Evolutionary conservation across 441 rosid genomes (phyloP).

Genomic region (Pelargonium myrrhifolium): DNA sequence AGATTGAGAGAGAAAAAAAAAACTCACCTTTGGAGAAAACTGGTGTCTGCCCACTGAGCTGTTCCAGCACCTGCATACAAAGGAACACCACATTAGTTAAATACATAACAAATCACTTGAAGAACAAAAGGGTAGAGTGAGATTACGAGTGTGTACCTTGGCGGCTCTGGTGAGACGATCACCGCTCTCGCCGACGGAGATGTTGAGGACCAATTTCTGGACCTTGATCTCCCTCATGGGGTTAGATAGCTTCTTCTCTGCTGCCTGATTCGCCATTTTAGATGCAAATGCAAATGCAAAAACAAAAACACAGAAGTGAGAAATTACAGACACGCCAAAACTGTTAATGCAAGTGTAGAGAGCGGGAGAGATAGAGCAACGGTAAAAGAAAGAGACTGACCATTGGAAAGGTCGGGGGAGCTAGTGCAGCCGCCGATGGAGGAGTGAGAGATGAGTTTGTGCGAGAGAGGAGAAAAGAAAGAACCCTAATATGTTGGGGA

Average conservation of each 20-base stretch:
- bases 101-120: background rate
- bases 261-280: slow-evolving; percentile 37
- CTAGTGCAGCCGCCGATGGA: slow-evolving; percentile 1
- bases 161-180: slow-evolving; percentile 94
- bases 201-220: slow-evolving; percentile 78
- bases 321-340: background rate
- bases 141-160: slow-evolving; percentile 37
- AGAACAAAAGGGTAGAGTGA: background rate
- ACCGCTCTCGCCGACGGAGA: slow-evolving; percentile 90
- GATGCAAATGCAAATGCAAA: too few species aligned
- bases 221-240: slow-evolving; percentile 93
- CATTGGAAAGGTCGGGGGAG: slow-evolving; percentile 1
- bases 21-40: slow-evolving; percentile 77
- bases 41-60: slow-evolving; percentile 78
- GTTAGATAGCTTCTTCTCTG: slow-evolving; percentile 84
- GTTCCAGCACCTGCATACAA: slow-evolving; percentile 32
- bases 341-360: background rate
- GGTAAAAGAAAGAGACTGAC: background rate
- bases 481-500: background rate
- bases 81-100: background rate
- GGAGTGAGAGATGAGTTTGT: background rate
- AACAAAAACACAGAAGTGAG: background rate
- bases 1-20: background rate
- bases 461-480: background rate
- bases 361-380: background rate